These are phyloP conservation scores for Salmacisia buchloeana DNA, from an alignment of 1,284 basidiomycete species.

Conservation along the genomic window DNA sequence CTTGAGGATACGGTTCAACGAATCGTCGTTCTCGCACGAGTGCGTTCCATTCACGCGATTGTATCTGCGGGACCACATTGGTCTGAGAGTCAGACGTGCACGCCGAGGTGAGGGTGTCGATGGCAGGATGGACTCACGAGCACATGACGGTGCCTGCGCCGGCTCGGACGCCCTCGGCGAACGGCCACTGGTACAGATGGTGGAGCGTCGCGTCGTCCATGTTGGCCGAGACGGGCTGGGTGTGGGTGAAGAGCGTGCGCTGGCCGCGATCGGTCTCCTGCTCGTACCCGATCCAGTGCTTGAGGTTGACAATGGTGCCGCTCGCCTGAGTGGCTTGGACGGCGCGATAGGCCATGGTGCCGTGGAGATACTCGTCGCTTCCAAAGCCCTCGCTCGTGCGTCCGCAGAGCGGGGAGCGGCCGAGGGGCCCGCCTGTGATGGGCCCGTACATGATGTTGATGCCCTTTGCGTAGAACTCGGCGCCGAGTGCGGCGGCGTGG, in stretches of 20 bases:
- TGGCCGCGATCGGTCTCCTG: slow-evolving; percentile 19
- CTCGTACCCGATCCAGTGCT: slow-evolving; percentile 28
- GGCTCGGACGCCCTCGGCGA: slow-evolving; percentile 54
- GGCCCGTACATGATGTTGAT: slow-evolving; percentile 29
- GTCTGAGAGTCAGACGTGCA: background rate
- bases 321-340: slow-evolving; percentile 21
- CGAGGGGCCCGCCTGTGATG: slow-evolving; percentile 49
- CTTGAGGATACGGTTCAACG: slow-evolving; percentile 67
- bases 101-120: background rate
- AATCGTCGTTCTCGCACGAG: slow-evolving; percentile 65
- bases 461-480: slow-evolving; percentile 25
- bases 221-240: slow-evolving; percentile 12
- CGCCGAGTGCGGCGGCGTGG: slow-evolving; percentile 20
- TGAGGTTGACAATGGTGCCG: slow-evolving; percentile 22
- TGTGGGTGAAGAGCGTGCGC: background rate
- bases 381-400: slow-evolving; percentile 28
- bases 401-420: slow-evolving; percentile 22
- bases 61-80: slow-evolving; percentile 23
- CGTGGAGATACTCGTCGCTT: slow-evolving; percentile 24
- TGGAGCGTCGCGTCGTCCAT: slow-evolving; percentile 25
- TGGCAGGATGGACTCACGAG: background rate
- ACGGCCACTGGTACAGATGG: slow-evolving; percentile 41
- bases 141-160: slow-evolving; percentile 46
- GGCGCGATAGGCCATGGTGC: slow-evolving; percentile 23
- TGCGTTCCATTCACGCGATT: slow-evolving; percentile 64